Percentiles rank a stretch among this genome's conserved stretches.
phyloP scores from a whole-genome alignment of 257 asterid genomes.

The Fraxinus anomala region DNA sequence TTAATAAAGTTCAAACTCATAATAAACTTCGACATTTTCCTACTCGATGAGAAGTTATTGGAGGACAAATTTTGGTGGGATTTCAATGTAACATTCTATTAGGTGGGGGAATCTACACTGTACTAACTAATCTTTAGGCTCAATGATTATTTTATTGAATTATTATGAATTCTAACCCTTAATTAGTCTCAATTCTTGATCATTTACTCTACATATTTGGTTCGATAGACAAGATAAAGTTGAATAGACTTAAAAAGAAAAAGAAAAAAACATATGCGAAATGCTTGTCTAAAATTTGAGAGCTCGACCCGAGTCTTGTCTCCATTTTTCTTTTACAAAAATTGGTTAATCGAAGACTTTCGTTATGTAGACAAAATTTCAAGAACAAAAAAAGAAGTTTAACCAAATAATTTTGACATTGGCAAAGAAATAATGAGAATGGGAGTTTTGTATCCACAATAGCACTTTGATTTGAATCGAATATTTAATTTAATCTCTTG shows the following conservation, averaged over 20 bases:
- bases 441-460: not conserved
- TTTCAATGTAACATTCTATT: not conserved
- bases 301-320: too few species aligned
- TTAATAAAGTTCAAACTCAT: too few species aligned
- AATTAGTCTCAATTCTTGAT: not conserved
- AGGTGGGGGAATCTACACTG: not conserved
- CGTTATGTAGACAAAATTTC: too few species aligned
- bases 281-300: too few species aligned
- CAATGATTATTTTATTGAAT: not conserved
- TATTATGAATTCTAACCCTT: not conserved
- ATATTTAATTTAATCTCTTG: not conserved
- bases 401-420: too few species aligned
- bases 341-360: too few species aligned
- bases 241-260: too few species aligned
- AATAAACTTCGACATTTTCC: too few species aligned
- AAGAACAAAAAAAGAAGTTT: too few species aligned
- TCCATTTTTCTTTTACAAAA: too few species aligned
- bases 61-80: not conserved
- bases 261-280: too few species aligned
- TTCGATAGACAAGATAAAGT: not conserved
- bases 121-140: not conserved
- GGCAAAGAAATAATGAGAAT: not conserved
- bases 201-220: not conserved
- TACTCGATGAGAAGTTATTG: not conserved
- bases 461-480: not conserved